Evolutionary conservation across 495 filamentous ascomycete species (phyloP).

Genomic region (Opeltia flavorubescens): DNA sequence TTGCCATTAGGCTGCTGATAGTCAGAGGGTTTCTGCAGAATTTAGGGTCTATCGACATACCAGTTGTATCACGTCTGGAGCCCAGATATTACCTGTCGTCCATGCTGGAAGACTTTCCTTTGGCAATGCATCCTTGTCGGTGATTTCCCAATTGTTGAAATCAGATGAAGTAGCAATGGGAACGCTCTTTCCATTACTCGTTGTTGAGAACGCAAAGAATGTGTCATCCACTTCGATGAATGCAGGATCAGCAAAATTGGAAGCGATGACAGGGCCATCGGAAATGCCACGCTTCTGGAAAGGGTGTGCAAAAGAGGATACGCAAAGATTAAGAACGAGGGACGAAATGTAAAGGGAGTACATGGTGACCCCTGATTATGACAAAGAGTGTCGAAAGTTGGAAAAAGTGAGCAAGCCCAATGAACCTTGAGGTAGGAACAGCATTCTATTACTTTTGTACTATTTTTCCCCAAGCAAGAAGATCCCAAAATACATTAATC

Average conservation of each 20-base stretch:
- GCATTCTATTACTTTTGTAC: no score
- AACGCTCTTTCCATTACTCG: conserved; percentile 8
- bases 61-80: conserved; percentile 30
- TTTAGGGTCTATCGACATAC: neutral
- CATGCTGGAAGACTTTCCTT: conserved; percentile 21
- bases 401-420: no score
- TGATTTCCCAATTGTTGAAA: conserved; percentile 20
- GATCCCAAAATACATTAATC: no score
- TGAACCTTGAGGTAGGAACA: no score
- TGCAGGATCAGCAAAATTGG: conserved; percentile 23
- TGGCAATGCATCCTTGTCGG: conserved; percentile 20
- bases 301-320: conserved; percentile 4
- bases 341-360: conserved; percentile 11
- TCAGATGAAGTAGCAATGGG: conserved; percentile 15
- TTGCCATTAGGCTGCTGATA: conserved; percentile 18
- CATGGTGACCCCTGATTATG: no score
- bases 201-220: conserved; percentile 24
- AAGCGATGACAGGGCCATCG: conserved; percentile 15
- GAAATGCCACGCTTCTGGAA: conserved; percentile 11
- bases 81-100: conserved; percentile 27
- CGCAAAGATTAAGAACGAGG: neutral
- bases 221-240: conserved; percentile 19
- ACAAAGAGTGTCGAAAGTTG: no score
- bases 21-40: conserved; percentile 2
- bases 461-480: no score